Evolutionary conservation across 2,329 filamentous ascomycete genomes (phyloP), one percentile per base, ranked within the genome.

Genomic region (Periconia sp.): DNA sequence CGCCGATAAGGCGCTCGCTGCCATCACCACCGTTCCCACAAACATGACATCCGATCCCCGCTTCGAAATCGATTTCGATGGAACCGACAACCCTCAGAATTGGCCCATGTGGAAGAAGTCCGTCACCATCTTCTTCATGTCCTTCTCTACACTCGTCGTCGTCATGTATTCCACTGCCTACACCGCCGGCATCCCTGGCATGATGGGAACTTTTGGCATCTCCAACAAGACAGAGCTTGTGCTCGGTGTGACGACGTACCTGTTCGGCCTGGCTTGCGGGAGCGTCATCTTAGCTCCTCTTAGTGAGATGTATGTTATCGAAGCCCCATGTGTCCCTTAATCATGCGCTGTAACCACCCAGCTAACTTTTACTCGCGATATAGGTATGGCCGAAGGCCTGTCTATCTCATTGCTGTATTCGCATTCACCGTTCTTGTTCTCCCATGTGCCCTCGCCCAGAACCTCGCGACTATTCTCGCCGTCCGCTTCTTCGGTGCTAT

Each of bases 161-260:
- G 57, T 80, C 23, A 78, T 83, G 80, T 81, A 92, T 67, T 91
- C 87, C 45, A 94, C 91, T 0, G 87, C 84, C 48, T 95, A 94
- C 69, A 91, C 90, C 1, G 84, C 86, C 0, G 87, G 86, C 2
- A 84, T 89, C 33, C 81, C 84, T 0, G 86, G 88, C 0, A 83
- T 95, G 71, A 83, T 85, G 64, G 70, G 79, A 14, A 86, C 90
- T 48, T 93, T 91, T 61, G 74, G 80, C 37, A 78, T 85, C 17
- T 68, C 76, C 7, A 80, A 77, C 14, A 79, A 83, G 33, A 85
- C 84, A 0, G 72, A 87, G n/a, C 82, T 87, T 0, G 89, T 90
- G 0, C 76, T 94, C 2, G 91, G 91, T 6, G 78, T 95, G 43
- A 94, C 91, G 0, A 87, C 87, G 0, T 95, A 94, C 66, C 79